Evolutionary conservation across 108 stramenopile genomes (phyloP), one percentile per base, ranked within the genome.

Genomic region (Epipyxis sp.): DNA sequence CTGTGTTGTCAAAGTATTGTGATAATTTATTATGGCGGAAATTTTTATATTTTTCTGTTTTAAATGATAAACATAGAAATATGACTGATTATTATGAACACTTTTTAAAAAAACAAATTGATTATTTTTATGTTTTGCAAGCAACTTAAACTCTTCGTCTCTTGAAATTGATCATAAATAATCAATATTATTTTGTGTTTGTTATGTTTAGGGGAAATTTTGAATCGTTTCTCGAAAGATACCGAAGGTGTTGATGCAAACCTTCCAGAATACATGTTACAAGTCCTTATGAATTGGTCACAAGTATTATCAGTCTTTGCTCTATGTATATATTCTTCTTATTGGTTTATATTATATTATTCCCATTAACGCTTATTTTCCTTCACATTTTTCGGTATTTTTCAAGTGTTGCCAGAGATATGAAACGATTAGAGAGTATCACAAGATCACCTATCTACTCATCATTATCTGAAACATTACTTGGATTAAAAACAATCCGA

Each of bases 351-450:
- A 27, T 74, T 13, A 6, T 74, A 37, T 30, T 74, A 29, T 16
- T 32, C 6, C 71, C 71, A 3, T 13, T 74, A 42, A 6, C 6
- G 6, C 29, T 74, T 74, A 6, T 39, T 39, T 74, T 74, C 27
- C 10, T 6, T 10, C 6, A 32, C 6, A 42, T 74, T 27, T 46
- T 27, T 54, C 25, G 3, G 10, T 76, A 46, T 34, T 79, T 79
- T 16, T 68, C 77, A 2, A 27, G 44, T 6, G 46, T 40, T 0
- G 41, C 69, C 59, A 25, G 61, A 6, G 72, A 71, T 29, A n/a
- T 83, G 61, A 80, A 83, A 57, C 79, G 83, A 43, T 16, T 83
- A n/a, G 83, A 83, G 6, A 35, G 45, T 16, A 43, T 80, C 3
- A 42, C 79, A 0, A 59, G 83, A 34, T 77, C 79, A 29, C 83